Base-by-base conservation (phyloP, 2,329 filamentous ascomycete genomes). In the Rutstroemia sp. region DNA sequence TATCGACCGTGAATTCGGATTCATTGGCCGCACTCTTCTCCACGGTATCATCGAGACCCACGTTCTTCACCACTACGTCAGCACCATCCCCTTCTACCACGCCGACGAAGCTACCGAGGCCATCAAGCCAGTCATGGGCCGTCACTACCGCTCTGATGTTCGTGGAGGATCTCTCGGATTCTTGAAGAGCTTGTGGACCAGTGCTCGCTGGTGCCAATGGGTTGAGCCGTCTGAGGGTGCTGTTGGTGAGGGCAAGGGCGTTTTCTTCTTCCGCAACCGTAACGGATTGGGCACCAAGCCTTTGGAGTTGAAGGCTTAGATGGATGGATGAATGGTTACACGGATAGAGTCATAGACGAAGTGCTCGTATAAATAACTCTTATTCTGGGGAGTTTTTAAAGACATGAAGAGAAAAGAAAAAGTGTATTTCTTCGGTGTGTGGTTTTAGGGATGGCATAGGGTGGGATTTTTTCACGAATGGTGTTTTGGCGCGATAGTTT, bases 61-160 rank as follows among this genome's bases (percentile, higher is more conserved):
- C 76, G 92, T 97, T 58, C 88, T 96, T 59, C 92, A 97, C 80
- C 92, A 97, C 82, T 97, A 96, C 75, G 84, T 97, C 72, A 92
- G 88, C 75, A 89, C 84, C 69, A 97, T 97, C 64, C 92, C 92
- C 61, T 96, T 96, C 77, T 97, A 97, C 78, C 81, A 96, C 73
- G 92, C 92, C 69, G 91, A 96, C 66, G 92, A 96, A 77, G 92
- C 92, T 57, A 87, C 85, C 66, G 92, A 96, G 66, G 92, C 92
- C 68, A 95, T 97, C 81, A 91, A 92, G 80, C 83, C 83, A 59
- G 79, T 99, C 72, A 96, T 99, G 92, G 94, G 94, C 72, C 79
- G 80, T 68, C 94, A 99, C 80, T 99, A 99, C 79, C 89, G 92
- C 63, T 77, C 88, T 52, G 87, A 99, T 66, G 85, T 83, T 59